Evolutionary conservation across 495 filamentous ascomycete genomes (phyloP).

Genomic region (Lentithecium fluviatile): DNA sequence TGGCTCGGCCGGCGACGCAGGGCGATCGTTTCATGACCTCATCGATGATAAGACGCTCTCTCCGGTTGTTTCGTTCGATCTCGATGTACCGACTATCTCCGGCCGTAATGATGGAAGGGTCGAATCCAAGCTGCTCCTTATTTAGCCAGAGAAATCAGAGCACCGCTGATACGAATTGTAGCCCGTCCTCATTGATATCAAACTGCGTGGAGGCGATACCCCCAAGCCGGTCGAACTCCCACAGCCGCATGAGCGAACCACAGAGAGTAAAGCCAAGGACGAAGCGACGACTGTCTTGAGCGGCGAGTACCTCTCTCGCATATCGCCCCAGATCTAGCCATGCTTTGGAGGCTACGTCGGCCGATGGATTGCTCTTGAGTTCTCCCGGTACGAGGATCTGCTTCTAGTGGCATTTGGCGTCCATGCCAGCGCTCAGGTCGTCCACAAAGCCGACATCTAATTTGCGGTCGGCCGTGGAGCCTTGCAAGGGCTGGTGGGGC

Average conservation of each 20-base stretch:
- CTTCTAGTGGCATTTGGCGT: constrained; percentile 8
- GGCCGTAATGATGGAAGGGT: too few species aligned
- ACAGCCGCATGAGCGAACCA: constrained; percentile 31
- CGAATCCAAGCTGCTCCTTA: too few species aligned
- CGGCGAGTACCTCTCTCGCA: constrained; percentile 13
- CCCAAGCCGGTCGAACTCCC: constrained; percentile 52
- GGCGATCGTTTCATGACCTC: constrained; percentile 42
- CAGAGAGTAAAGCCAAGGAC: constrained; percentile 23
- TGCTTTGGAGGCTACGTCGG: constrained; percentile 11
- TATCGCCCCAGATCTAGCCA: constrained; percentile 16
- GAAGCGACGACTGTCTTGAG: constrained; percentile 7
- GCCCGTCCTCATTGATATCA: constrained; percentile 49
- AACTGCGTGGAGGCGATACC: constrained; percentile 49
- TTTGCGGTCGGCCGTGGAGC: constrained; percentile 20
- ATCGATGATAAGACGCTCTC: constrained; percentile 23
- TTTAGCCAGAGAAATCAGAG: too few species aligned
- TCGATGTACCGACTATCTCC: too few species aligned
- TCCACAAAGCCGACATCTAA: constrained; percentile 25
- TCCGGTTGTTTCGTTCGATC: too few species aligned
- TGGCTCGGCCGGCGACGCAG: constrained; percentile 47
- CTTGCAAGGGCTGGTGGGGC: constrained; percentile 9
- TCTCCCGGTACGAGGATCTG: constrained; percentile 21
- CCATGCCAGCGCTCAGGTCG: constrained; percentile 16
- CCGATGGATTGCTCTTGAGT: constrained; percentile 19
- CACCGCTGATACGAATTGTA: too few species aligned